Base-by-base conservation (phyloP, 257 asterid species). In the Gentiana macrophylla region DNA sequence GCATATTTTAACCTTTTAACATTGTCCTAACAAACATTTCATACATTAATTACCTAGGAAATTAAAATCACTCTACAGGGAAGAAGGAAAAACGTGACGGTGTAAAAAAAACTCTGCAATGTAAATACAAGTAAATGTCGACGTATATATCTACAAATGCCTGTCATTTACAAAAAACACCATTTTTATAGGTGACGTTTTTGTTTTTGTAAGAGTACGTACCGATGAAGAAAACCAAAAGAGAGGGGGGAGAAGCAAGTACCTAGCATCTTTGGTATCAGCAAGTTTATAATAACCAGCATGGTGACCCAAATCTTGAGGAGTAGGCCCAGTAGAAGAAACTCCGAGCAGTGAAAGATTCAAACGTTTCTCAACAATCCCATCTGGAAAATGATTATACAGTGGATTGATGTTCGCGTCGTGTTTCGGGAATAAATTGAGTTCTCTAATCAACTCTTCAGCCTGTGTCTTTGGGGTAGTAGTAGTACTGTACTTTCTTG, bases 211-310 rank as follows among this genome's bases (percentile, higher is more conserved):
- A 24, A 24, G 24, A 24, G 24, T 0, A 24, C 24, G 24, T 24
- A 24, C 24, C 24, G 24, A 24, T 24, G 24, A 24, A 24, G 1
- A 24, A 24, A 24, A 24, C 24, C 24, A 24, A 24, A 24, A 24
- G 24, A 24, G 24, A 24, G 24, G 24, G 24, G 24, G 24, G 24
- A 24, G 24, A 24, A 9, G 8, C 1, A 35, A 35, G 2, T 65
- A 77, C 80, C 79, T 77, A 59, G 78, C 75, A 59, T 58, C 69
- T 44, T 59, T 62, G 5, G 71, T 43, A 10, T 64, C 68, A 49
- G 77, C 77, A 56, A 77, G 83, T 32, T 63, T 66, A 57, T 55
- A 73, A 52, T 73, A 77, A 53, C 83, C 83, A 32, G 75, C 77
- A 65, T 77, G 83, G 52, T 74, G 83, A 11, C 71, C 77, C 59